Percentiles rank a stretch among this genome's conserved stretches.
These are phyloP conservation scores for Crithidia fasciculata DNA, from an alignment of 208 protist species.

Conservation along the genomic window DNA sequence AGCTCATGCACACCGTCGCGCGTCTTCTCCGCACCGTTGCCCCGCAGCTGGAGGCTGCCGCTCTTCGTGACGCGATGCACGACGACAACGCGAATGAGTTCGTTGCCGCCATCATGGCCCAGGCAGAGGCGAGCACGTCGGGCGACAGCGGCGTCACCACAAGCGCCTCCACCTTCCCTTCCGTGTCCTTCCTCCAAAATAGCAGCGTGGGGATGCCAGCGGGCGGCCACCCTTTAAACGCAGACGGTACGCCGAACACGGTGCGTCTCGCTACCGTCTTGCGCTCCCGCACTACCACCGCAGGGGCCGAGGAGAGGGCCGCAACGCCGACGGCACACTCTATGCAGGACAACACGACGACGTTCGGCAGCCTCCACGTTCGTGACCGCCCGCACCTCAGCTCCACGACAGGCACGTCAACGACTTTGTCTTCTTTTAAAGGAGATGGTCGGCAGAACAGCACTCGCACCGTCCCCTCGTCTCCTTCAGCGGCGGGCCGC, in stretches of 20 bases:
- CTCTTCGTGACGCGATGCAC: constrained; percentile 22
- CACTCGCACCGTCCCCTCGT: background rate
- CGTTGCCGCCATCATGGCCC: constrained; percentile 17
- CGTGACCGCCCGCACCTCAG: background rate
- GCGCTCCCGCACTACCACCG: background rate
- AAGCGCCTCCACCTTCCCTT: background rate
- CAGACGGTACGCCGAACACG: background rate
- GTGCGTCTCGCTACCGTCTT: background rate
- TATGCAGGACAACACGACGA: background rate
- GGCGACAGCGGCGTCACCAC: background rate
- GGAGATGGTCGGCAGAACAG: background rate
- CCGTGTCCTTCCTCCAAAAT: background rate
- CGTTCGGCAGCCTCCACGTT: background rate
- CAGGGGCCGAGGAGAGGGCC: background rate
- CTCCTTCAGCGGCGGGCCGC: background rate
- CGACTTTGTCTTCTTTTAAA: background rate
- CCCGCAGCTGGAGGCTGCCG: constrained; percentile 16
- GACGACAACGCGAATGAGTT: constrained; percentile 31
- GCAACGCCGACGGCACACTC: background rate
- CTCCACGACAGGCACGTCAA: background rate
- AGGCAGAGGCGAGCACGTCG: constrained; percentile 13
- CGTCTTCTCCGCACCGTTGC: constrained; percentile 11
- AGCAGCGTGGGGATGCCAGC: background rate
- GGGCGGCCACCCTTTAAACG: background rate
- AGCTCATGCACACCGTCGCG: constrained; percentile 15